Evolutionary conservation across 805 yeast genomes (phyloP), one percentile per base, ranked within the genome.

Genomic region (Kluyveromyces lactis): DNA sequence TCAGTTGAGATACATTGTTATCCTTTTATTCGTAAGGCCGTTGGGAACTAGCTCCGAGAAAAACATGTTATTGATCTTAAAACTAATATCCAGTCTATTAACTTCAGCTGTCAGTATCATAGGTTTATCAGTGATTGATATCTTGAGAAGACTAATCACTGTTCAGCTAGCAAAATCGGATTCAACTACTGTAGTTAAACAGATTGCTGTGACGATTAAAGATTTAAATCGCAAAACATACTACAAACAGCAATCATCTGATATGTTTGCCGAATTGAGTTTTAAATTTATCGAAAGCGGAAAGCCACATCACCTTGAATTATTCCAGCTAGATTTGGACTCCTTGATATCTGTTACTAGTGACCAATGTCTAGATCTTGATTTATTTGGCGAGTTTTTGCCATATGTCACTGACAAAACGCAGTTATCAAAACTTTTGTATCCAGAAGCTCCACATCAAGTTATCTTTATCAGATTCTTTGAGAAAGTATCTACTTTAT

Each of bases 171-270:
- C 54, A 2, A 52, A 62, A 7, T 39, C 48, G 4, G 40, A 47
- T 4, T 42, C 54, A 7, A 36, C 29, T 29, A 43, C 61, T 37
- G 47, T 73, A 53, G 51, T 73, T 51, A 33, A 52, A 34, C 58
- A 72, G 50, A 79, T 77, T 49, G 62, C 77, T 1, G 63, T 64
- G 17, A 75, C 87, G 18, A 73, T 89, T 40, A 75, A 79, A 42
- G 79, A 81, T 42, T 67, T 90, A 39, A 78, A 87, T 1, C 72
- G 76, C 2, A 95, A 87, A 56, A 73, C 79, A 10, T 87, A 87
- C 52, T 90, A 90, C 56, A 79, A 79, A 43, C 94, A 86, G 48
- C 98, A 92, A 58, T 75, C 82, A 4, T 72, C 80, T 12, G 97
- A 89, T 56, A 80, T 90, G 66, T 66, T 87, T 15, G 73, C 76